Conservation (phyloP, 129 eudicot genomes). For the Flaveria linearis region DNA sequence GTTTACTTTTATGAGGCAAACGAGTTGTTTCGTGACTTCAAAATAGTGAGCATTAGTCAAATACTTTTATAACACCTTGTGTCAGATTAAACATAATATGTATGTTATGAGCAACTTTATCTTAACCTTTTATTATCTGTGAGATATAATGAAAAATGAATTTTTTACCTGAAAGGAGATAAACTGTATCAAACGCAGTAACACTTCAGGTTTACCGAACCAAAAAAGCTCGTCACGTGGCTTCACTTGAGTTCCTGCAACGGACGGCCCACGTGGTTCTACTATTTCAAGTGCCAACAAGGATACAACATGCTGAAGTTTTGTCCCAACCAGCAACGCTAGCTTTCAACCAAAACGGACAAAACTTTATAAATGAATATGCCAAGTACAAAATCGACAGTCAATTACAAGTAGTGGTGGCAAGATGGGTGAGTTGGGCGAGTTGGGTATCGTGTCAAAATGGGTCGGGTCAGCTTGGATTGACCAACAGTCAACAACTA, state of each 20-base stretch:
- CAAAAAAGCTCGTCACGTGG: conserved; percentile 94
- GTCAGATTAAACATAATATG: background rate
- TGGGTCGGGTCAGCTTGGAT: background rate
- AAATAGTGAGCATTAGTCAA: background rate
- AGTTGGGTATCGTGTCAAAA: background rate
- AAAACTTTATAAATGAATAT: background rate
- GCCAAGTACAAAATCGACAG: background rate
- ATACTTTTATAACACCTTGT: background rate
- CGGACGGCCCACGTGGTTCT: conserved; percentile 68
- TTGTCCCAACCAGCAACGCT: conserved; percentile 89
- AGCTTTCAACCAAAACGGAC: conserved; percentile 48
- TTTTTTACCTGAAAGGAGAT: conserved; percentile 86
- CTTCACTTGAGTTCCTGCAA: conserved; percentile 71
- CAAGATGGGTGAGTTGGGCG: background rate
- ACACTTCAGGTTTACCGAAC: conserved; percentile 94
- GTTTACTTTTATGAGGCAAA: conserved; percentile 23
- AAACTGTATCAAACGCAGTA: conserved; percentile 85
- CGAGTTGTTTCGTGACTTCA: conserved; percentile 12
- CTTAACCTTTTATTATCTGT: background rate
- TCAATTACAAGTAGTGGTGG: background rate
- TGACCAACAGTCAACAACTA: background rate
- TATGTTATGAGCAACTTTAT: background rate
- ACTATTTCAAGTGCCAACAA: conserved; percentile 85
- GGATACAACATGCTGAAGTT: conserved; percentile 97
- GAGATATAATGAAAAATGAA: background rate